Evolutionary conservation across 1,284 basidiomycete species (phyloP).

Genomic region (Ustilago loliicola): DNA sequence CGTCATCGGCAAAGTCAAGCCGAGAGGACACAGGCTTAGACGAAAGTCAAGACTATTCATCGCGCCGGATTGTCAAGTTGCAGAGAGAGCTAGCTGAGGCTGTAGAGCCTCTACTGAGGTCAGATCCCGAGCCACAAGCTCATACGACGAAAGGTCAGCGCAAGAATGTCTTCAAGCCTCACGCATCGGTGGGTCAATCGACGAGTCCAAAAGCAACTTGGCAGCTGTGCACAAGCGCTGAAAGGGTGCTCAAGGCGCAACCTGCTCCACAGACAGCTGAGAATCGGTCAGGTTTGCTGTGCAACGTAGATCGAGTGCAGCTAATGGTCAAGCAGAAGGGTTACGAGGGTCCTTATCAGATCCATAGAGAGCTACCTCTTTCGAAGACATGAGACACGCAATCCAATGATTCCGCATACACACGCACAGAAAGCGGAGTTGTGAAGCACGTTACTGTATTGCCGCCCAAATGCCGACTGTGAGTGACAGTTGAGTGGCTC

Average conservation of each 20-base stretch:
- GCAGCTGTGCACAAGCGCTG: conserved; percentile 16
- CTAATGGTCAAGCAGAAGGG: conserved; percentile 34
- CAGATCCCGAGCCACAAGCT: neutral
- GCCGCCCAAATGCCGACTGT: neutral
- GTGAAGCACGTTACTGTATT: neutral
- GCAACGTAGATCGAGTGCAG: conserved; percentile 17
- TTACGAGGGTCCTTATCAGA: conserved; percentile 7
- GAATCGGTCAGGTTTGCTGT: conserved; percentile 12
- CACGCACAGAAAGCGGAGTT: neutral
- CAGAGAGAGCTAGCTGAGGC: conserved; percentile 3
- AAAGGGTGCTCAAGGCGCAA: neutral
- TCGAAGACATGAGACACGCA: neutral
- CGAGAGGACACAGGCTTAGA: neutral
- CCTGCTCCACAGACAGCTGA: neutral
- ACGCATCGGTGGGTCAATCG: conserved; percentile 33
- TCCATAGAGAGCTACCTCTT: conserved; percentile 10
- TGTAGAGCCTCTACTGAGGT: neutral
- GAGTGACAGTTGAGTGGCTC: conserved; percentile 1
- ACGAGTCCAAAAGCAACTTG: conserved; percentile 2
- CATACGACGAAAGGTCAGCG: neutral
- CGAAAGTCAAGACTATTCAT: neutral
- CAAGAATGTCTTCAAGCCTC: conserved; percentile 21
- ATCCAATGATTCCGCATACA: neutral
- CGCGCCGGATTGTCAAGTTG: conserved; percentile 16
- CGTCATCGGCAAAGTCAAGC: neutral